Evolutionary conservation across 2,329 filamentous ascomycete species (phyloP), one percentile per base, ranked within the genome.

Genomic region (Microdochium paspali): DNA sequence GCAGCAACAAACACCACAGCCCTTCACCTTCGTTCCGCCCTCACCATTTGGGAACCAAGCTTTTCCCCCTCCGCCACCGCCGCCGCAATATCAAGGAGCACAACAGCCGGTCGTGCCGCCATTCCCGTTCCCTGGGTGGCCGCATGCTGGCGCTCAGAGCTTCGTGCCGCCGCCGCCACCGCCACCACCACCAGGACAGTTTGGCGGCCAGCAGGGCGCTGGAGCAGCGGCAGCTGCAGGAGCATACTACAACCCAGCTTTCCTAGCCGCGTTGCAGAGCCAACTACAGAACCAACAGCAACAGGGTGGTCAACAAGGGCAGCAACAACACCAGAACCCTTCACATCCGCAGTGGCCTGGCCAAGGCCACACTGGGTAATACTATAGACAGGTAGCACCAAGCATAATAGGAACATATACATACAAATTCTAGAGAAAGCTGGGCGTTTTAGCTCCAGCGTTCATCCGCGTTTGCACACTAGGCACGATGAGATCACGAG

Each of bases 181-280:
- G 2, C 64, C 71, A 3, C 70, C 69, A 2, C 64, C 64, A 3
- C 70, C 71, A 3, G 69, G 68, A 1, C 68, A 71, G 20, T 69
- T 70, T 42, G 54, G 59, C 35, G 49, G 61, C 53, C 58, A 66
- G 50, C 42, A 66, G 30, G 53, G 54, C 42, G 52, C 66, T 35
- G 58, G 68, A 15, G 61, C 65, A 30, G 61, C 61, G 43, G 66
- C 68, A 15, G 61, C 65, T 30, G 61, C 61, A 43, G 66, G 71
- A 51, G 66, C 73, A 10, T 77, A 77, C 53, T 71, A 80, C 50
- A 82, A 80, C 53, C 79, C 79, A 3, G 71, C 74, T 1, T 75
- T 83, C 57, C 69, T 82, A 49, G 71, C 74, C 35, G 71, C 69
- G 3, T 51, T 74, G 30, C 69, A 74, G 62, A 66, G 59, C 32